Conservation (phyloP, 1,139 yeast species). For the Scheffersomyces cryptocercus region DNA sequence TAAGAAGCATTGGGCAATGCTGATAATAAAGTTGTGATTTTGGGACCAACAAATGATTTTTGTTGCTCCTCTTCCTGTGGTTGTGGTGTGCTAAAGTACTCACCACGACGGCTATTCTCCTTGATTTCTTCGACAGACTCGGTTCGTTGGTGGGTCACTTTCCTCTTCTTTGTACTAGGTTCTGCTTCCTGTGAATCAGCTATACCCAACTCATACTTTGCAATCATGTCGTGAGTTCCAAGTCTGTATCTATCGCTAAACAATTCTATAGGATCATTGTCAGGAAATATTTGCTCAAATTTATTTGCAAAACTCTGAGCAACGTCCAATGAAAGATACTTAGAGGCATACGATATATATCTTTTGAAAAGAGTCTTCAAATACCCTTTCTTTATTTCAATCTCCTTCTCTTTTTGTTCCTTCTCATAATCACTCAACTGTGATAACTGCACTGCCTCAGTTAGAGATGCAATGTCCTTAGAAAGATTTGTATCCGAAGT, state of each 20-base stretch:
- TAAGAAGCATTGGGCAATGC: conserved; percentile 54
- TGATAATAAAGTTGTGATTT: conserved; percentile 52
- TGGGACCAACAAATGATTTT: conserved; percentile 49
- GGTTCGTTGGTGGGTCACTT: not conserved
- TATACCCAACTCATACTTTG: conserved; percentile 43
- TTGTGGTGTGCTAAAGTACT: not conserved
- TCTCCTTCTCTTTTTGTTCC: conserved; percentile 17
- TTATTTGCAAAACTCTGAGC: conserved; percentile 67
- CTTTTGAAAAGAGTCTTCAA: conserved; percentile 26
- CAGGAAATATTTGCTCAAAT: conserved; percentile 66
- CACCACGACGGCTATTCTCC: not conserved
- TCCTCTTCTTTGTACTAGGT: conserved; percentile 15
- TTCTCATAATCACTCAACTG: conserved; percentile 18
- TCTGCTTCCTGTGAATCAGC: conserved; percentile 10
- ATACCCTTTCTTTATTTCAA: conserved; percentile 23
- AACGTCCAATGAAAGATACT: conserved; percentile 67
- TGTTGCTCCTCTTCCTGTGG: conserved; percentile 12
- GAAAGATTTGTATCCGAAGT: conserved; percentile 40
- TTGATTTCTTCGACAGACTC: not conserved
- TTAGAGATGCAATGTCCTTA: conserved; percentile 33
- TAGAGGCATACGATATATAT: conserved; percentile 33
- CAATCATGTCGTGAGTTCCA: conserved; percentile 45
- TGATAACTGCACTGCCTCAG: conserved; percentile 19
- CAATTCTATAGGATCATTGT: conserved; percentile 47
- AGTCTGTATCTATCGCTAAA: conserved; percentile 48